Base-by-base conservation (phyloP, 176 grass and related monocot genomes). In the Oryza coarctata region DNA sequence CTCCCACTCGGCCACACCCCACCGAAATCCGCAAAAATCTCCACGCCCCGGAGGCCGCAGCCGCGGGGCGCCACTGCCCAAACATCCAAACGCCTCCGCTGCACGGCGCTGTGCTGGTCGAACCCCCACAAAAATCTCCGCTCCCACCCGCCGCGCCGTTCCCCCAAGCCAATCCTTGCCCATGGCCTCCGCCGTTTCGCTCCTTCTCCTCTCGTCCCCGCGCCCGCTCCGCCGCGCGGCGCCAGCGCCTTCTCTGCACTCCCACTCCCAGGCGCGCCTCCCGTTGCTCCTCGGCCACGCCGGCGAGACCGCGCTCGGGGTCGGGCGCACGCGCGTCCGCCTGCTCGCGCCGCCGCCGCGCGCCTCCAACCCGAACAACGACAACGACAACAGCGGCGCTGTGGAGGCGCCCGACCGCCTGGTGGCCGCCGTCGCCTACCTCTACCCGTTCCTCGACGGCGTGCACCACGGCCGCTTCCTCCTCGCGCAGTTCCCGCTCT, bases 401-500 rank as follows among this genome's bases (percentile, higher is more conserved):
- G 87, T 88, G 79, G 87, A 86, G 65, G 76, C 90, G 9, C 87
- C 90, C 0, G 92, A 95, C 84, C 93, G 92, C 50, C 79, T 93
- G 14, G 88, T 95, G 28, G 82, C 96, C 0, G 96, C 96, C 0
- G 93, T 77, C 0, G 94, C 93, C 41, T 99, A 95, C 87, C 80
- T 99, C 57, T 99, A 94, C 82, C 93, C 96, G n/a, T 99, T 99
- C 85, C 96, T 99, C 45, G 93, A 99, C 76, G 96, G 96, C 79
- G 88, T 63, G 23, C 88, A 86, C 84, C 88, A 86, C 68, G 88
- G 88, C 23, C 84, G 88, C 79, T 86, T 90, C 74, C 57, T 90
- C 62, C 47, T 90, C 35, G 61, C 74, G 14, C 91, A 93, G 89
- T 99, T 93, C 85, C 96, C 96, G 3, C 3, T 84, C 73, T 90